phyloP scores from a whole-genome alignment of 1,139 yeast genomes.

The Suhomyces panamericanus region DNA sequence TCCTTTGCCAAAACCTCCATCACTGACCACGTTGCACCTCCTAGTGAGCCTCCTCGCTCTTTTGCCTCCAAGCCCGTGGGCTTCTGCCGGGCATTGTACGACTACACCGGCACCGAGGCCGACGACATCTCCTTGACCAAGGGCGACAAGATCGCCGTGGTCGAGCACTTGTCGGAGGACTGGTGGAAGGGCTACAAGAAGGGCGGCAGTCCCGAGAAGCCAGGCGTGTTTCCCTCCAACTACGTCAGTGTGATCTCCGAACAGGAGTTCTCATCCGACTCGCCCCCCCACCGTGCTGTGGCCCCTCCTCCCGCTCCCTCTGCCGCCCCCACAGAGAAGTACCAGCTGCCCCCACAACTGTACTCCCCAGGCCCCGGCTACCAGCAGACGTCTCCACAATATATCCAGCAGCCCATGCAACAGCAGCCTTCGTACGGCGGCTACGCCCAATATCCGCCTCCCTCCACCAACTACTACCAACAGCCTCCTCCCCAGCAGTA shows the following conservation, averaged over 20 bases:
- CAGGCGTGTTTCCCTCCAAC: conserved; percentile 89
- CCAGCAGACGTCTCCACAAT: conserved; percentile 20
- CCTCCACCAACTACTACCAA: conserved; percentile 43
- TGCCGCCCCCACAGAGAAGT: conserved; percentile 21
- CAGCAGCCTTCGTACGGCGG: conserved; percentile 41
- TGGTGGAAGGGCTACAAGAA: conserved; percentile 83
- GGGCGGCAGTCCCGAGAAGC: conserved; percentile 42
- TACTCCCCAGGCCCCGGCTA: conserved; percentile 12
- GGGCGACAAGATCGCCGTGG: conserved; percentile 69
- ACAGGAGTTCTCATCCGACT: conserved; percentile 28
- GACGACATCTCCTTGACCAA: conserved; percentile 66
- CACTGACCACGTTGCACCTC: conserved; percentile 22
- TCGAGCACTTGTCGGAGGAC: conserved; percentile 76
- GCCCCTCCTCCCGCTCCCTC: conserved; percentile 13
- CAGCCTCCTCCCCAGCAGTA: conserved; percentile 33
- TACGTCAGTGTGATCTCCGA: conserved; percentile 60
- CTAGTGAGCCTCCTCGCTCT: conserved; percentile 23
- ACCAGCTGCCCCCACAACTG: conserved; percentile 17
- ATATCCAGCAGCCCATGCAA: conserved; percentile 11
- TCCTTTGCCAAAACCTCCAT: conserved; percentile 27
- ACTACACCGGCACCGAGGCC: conserved; percentile 64
- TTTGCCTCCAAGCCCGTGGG: conserved; percentile 32
- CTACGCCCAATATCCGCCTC: conserved; percentile 55
- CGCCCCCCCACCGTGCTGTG: conserved; percentile 10
- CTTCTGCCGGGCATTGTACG: conserved; percentile 67